Conservation (phyloP, 164 flowering plant genomes). For the Piper betle region DNA sequence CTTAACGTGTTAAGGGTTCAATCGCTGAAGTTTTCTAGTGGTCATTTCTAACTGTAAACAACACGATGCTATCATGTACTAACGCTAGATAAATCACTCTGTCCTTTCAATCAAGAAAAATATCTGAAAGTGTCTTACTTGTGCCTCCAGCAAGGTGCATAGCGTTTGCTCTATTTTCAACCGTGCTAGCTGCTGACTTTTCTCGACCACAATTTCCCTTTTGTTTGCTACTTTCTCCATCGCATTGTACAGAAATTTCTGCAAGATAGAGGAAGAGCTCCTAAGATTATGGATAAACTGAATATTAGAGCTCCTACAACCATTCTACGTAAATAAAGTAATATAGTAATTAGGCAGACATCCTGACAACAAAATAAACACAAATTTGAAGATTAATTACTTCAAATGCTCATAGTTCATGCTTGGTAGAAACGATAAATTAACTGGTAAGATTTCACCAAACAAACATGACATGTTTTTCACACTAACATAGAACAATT, state of each 20-base stretch:
- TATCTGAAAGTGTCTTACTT: constrained; percentile 28
- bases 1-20: not conserved
- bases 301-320: not conserved
- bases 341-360: too few species aligned
- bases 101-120: too few species aligned
- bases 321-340: too few species aligned
- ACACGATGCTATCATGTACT: too few species aligned
- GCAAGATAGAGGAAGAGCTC: not conserved
- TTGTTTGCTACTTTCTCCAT: constrained; percentile 37
- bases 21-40: not conserved
- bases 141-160: constrained; percentile 39
- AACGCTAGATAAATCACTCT: too few species aligned
- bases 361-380: not conserved
- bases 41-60: too few species aligned
- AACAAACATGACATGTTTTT: too few species aligned
- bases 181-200: constrained; percentile 34
- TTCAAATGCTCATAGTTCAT: too few species aligned
- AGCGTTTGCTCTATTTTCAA: constrained; percentile 26
- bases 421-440: not conserved
- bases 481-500: too few species aligned
- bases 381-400: not conserved
- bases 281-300: not conserved
- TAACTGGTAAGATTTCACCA: not conserved
- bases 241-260: constrained; percentile 41
- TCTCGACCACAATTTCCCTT: constrained; percentile 36